These are phyloP conservation scores for Phellinidium pouzarii DNA, from an alignment of 1,284 basidiomycete species.

Conservation along the genomic window DNA sequence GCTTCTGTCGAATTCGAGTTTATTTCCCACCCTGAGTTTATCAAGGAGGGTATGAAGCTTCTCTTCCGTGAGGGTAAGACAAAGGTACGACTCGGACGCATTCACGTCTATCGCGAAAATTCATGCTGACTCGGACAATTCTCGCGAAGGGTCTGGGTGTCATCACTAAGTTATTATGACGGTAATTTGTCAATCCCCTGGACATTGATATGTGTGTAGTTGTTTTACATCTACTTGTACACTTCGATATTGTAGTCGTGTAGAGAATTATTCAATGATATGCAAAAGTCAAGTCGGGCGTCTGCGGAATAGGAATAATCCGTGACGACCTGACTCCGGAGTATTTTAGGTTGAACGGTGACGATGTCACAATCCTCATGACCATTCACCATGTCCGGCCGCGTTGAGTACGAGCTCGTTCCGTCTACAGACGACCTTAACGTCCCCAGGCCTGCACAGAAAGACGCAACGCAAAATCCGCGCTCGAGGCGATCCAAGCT, in stretches of 20 bases:
- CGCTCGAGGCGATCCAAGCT: conserved; percentile 7
- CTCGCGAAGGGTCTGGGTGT: conserved; percentile 36
- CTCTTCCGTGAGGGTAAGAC: conserved; percentile 91
- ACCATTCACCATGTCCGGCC: conserved; percentile 12
- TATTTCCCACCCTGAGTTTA: conserved; percentile 82
- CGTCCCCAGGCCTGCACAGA: neutral
- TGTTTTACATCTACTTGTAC: too few species aligned
- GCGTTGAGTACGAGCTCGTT: conserved; percentile 17
- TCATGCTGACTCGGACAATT: neutral
- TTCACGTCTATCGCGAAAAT: too few species aligned
- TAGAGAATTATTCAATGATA: too few species aligned
- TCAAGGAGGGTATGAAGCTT: conserved; percentile 89
- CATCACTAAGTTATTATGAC: conserved; percentile 33
- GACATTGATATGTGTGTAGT: neutral
- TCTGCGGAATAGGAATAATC: neutral
- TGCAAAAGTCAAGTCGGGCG: neutral
- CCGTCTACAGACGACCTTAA: conserved; percentile 15
- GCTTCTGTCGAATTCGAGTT: conserved; percentile 89
- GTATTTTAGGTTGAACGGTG: neutral
- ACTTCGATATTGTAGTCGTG: too few species aligned
- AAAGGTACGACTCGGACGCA: conserved; percentile 47
- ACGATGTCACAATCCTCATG: neutral
- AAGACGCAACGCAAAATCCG: neutral
- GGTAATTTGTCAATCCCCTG: too few species aligned
- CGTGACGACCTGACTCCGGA: neutral